Evolutionary conservation across 495 filamentous ascomycete species (phyloP).

Genomic region (Penicillium lagena): DNA sequence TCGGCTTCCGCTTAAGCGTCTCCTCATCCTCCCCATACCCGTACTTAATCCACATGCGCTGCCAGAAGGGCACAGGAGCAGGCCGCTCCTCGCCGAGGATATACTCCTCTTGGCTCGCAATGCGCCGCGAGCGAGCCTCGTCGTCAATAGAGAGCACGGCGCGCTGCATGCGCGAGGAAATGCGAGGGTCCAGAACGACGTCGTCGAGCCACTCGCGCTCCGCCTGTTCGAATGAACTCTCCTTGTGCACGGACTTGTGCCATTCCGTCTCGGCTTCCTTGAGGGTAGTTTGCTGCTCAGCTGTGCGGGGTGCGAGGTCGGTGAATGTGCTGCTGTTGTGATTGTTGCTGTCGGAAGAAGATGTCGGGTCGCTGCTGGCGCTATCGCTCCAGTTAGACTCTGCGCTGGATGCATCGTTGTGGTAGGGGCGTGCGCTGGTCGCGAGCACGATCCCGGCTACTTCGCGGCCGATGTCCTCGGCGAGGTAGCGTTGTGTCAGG

Average conservation of each 20-base stretch:
- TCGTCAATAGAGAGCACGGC: conserved; percentile 59
- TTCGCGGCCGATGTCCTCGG: conserved; percentile 83
- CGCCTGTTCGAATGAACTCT: conserved; percentile 23
- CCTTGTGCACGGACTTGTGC: conserved; percentile 73
- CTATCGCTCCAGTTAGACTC: conserved; percentile 15
- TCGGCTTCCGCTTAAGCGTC: conserved; percentile 31
- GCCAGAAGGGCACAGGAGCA: conserved; percentile 29
- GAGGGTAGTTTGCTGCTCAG: conserved; percentile 69
- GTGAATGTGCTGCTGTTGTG: background rate
- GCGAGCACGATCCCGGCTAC: conserved; percentile 79
- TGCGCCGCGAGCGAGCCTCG: conserved; percentile 56
- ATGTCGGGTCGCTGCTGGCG: conserved; percentile 26
- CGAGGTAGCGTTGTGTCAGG: conserved; percentile 76
- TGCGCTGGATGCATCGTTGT: conserved; percentile 18
- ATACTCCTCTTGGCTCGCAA: conserved; percentile 60
- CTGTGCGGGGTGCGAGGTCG: conserved; percentile 14
- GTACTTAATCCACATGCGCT: conserved; percentile 38
- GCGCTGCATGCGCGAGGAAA: conserved; percentile 73
- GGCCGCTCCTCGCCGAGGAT: conserved; percentile 51
- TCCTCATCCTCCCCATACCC: conserved; percentile 42
- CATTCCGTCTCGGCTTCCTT: conserved; percentile 77
- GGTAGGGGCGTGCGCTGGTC: conserved; percentile 44
- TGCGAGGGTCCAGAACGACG: conserved; percentile 70
- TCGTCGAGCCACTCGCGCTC: conserved; percentile 73
- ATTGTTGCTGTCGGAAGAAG: conserved; percentile 6